Base-by-base conservation (phyloP, 768 basidiomycete genomes). In the Solioccasus polychromus region DNA sequence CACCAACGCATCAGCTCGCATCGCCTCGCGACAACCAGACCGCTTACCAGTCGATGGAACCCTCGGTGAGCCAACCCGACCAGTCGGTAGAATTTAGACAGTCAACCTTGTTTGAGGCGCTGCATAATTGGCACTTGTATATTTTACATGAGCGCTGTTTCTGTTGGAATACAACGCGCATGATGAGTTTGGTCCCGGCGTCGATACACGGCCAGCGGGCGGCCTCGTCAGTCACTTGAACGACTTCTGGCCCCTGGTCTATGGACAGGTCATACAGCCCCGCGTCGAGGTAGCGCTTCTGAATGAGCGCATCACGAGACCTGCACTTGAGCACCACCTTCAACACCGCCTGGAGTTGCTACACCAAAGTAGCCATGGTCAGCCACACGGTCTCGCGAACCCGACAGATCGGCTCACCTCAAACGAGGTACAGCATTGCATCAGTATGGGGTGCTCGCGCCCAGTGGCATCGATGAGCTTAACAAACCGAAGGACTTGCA, bases 391-490 rank as follows among this genome's bases (percentile, higher is more conserved):
- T 9, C 11, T 9, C 31, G n/a, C 8, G 28, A 32, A 32, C 14
- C 31, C 11, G 14, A 15, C 31, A 12, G 12, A 12, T 8, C 5
- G 31, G 5, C 50, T 26, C 31, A 59, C 60, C 53, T 64, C 53
- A 5, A 62, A 62, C 28, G 56, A 62, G 3, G 53, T 30, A 31
- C 60, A 62, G 35, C 50, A 51, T 17, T 64, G 50, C 53, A 64
- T 46, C 18, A 41, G 32, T 49, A 62, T 59, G 20, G 53, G 57
- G 32, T 62, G 60, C 19, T 53, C 44, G 17, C 62, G 49, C 36
- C 60, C 62, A 7, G 62, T 62, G 1, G 53, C 60, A 22, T 62
- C 62, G 24, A 62, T 22, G 28, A 64, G 51, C 22, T 53, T 62
- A 8, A 53, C 57, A 30, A 51, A 61, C 2, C 45, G 48, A 20